phyloP scores from a whole-genome alignment of 78 protist genomes.

The Protostelium mycophagum region DNA sequence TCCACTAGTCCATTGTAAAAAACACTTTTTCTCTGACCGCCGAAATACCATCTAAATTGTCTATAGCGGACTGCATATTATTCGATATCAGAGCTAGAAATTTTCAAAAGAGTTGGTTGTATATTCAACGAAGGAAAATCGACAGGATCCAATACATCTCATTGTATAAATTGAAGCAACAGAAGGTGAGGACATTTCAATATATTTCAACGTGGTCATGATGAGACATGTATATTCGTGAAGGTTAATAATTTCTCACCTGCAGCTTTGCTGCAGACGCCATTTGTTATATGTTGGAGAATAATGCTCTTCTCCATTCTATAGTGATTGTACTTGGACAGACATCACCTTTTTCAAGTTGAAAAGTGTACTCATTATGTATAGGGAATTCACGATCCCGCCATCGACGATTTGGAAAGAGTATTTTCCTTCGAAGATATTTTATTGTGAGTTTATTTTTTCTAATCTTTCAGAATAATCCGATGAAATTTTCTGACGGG shows the following conservation, averaged over 20 bases:
- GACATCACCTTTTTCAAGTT: too few species aligned
- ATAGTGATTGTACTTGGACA: too few species aligned
- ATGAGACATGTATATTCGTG: too few species aligned
- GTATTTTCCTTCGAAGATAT: neutral
- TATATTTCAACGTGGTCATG: neutral
- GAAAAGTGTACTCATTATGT: too few species aligned
- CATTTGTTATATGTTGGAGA: too few species aligned
- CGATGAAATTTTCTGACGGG: too few species aligned
- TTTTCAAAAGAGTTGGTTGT: neutral
- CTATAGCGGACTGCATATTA: neutral
- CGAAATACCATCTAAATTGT: neutral
- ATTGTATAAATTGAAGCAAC: neutral
- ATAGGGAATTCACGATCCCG: neutral
- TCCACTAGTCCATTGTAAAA: too few species aligned
- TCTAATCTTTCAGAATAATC: too few species aligned
- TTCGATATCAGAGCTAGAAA: neutral
- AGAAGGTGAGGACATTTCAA: neutral
- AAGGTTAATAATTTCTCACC: too few species aligned
- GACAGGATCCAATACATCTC: neutral
- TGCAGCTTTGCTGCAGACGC: too few species aligned
- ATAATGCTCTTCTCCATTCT: too few species aligned
- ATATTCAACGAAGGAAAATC: neutral
- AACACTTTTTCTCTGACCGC: neutral
- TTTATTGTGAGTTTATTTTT: neutral
- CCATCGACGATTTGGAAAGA: neutral